Evolutionary conservation across 805 yeast genomes (phyloP).

Genomic region (Zygoascus bituminiphila): DNA sequence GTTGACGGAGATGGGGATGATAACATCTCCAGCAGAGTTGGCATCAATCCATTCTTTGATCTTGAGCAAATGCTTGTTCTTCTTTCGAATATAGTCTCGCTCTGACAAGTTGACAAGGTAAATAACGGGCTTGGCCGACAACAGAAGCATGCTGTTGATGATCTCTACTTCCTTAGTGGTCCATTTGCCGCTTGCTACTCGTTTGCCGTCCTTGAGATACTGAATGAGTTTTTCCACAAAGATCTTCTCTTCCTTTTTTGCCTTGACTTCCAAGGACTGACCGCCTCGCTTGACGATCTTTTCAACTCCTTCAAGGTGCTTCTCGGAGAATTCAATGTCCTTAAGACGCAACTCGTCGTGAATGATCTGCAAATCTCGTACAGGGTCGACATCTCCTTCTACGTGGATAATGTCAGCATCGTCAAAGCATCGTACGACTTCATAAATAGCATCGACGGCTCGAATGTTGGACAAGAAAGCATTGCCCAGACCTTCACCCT

Average conservation of each 20-base stretch:
- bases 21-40: conserved; percentile 80
- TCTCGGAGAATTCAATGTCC: conserved; percentile 90
- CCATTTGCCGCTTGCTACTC: conserved; percentile 86
- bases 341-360: conserved; percentile 86
- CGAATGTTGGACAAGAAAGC: conserved; percentile 81
- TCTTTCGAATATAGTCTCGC: conserved; percentile 77
- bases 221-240: conserved; percentile 68
- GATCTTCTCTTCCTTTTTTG: conserved; percentile 34
- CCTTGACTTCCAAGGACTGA: conserved; percentile 60
- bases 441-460: conserved; percentile 96
- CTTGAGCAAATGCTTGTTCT: conserved; percentile 73
- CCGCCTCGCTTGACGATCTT: conserved; percentile 82
- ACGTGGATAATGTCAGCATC: conserved; percentile 97
- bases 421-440: conserved; percentile 94
- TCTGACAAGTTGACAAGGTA: conserved; percentile 86
- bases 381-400: conserved; percentile 94
- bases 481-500: conserved; percentile 92
- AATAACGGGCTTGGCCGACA: conserved; percentile 94
- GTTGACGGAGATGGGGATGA: conserved; percentile 88
- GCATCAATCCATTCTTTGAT: conserved; percentile 88
- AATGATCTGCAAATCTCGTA: conserved; percentile 88
- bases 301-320: conserved; percentile 68
- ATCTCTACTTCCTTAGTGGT: conserved; percentile 82
- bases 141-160: conserved; percentile 75
- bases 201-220: conserved; percentile 72